phyloP scores from a whole-genome alignment of 495 filamentous ascomycete genomes.

The Tuber melanosporum region DNA sequence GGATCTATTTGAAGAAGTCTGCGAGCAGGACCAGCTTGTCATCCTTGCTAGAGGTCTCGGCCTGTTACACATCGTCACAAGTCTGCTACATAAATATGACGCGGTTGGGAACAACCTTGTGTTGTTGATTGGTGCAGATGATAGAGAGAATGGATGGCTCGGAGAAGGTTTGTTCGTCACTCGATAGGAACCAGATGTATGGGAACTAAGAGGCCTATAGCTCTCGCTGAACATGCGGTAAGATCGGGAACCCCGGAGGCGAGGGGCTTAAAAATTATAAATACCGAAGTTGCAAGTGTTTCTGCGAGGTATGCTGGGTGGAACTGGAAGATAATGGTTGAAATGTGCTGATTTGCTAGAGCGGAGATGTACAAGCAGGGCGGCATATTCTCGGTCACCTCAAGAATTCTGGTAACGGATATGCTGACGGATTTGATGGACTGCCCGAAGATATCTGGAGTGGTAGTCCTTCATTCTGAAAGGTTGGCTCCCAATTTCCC shows the following conservation, averaged over 20 bases:
- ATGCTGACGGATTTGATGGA: conserved; percentile 73
- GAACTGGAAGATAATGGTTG: neutral
- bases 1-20: conserved; percentile 84
- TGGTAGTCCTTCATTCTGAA: conserved; percentile 86
- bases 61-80: conserved; percentile 80
- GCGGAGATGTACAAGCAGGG: conserved; percentile 85
- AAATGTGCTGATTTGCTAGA: conserved; percentile 44
- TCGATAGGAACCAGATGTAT: neutral
- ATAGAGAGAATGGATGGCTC: conserved; percentile 90
- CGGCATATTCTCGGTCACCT: conserved; percentile 93
- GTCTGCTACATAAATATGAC: conserved; percentile 93
- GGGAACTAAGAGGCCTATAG: conserved; percentile 42
- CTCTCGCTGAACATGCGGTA: conserved; percentile 86
- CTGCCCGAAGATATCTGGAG: conserved; percentile 76
- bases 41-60: conserved; percentile 86
- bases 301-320: conserved; percentile 51
- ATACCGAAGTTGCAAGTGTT: conserved; percentile 87
- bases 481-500: conserved; percentile 44
- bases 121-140: conserved; percentile 80
- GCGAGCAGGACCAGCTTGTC: conserved; percentile 85
- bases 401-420: conserved; percentile 89
- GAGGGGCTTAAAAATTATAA: conserved; percentile 80
- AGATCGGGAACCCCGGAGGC: conserved; percentile 70
- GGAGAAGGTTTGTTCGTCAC: conserved; percentile 56
- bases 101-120: conserved; percentile 90